Conservation (phyloP, 495 filamentous ascomycete genomes). For the Xylaria flabelliformis region DNA sequence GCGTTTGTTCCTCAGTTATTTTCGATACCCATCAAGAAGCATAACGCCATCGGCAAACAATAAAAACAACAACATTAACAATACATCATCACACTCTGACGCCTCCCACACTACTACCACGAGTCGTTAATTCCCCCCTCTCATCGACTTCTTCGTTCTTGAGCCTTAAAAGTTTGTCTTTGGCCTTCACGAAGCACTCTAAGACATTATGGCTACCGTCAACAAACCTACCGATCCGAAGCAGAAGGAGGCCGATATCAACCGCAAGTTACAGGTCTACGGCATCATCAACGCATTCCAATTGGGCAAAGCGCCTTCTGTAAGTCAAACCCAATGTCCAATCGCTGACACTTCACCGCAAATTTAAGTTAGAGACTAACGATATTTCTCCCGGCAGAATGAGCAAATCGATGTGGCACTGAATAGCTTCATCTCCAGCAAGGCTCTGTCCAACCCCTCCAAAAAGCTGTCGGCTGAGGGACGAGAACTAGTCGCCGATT, state of each 20-base stretch:
- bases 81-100: background rate
- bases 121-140: background rate
- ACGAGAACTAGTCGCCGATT: conserved; percentile 73
- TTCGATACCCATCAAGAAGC: conserved; percentile 23
- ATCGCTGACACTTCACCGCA: background rate
- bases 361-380: conserved; percentile 27
- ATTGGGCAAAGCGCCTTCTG: conserved; percentile 88
- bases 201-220: conserved; percentile 51
- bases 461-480: conserved; percentile 84
- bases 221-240: conserved; percentile 71
- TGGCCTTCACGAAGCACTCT: background rate
- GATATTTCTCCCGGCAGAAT: conserved; percentile 60
- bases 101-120: background rate
- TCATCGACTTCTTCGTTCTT: background rate
- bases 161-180: background rate
- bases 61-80: background rate
- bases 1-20: background rate
- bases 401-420: conserved; percentile 94
- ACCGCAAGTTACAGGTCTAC: conserved; percentile 92
- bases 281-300: conserved; percentile 90
- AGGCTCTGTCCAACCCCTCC: conserved; percentile 72
- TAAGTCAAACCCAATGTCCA: conserved; percentile 51
- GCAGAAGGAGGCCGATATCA: conserved; percentile 72
- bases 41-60: background rate
- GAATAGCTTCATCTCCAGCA: conserved; percentile 78